phyloP scores from a whole-genome alignment of 2,329 filamentous ascomycete genomes.

The Macrophomina tecta region DNA sequence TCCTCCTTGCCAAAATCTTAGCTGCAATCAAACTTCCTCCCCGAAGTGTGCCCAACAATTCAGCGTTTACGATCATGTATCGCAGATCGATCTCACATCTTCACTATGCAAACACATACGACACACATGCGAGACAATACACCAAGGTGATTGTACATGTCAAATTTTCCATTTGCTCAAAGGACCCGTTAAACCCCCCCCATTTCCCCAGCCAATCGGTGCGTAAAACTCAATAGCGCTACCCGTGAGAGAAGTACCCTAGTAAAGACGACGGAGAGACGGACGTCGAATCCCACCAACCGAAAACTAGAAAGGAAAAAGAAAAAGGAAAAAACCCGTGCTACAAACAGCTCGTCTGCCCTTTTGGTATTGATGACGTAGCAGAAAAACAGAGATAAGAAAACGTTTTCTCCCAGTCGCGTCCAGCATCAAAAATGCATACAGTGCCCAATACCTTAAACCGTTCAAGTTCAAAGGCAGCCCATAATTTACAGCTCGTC shows the following conservation, averaged over 20 bases:
- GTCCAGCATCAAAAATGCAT: neutral
- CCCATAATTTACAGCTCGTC: slow-evolving; percentile 73
- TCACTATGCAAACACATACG: too few species aligned
- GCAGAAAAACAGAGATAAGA: slow-evolving; percentile 10
- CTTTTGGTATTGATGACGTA: slow-evolving; percentile 15
- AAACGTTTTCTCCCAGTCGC: slow-evolving; percentile 14
- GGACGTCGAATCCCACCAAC: neutral
- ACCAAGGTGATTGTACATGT: too few species aligned
- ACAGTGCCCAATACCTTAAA: neutral
- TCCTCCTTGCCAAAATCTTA: too few species aligned
- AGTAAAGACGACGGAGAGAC: neutral
- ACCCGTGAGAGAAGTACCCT: neutral
- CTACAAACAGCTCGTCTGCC: neutral
- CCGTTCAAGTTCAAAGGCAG: neutral
- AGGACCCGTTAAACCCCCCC: too few species aligned
- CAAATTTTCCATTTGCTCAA: too few species aligned
- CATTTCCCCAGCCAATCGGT: too few species aligned
- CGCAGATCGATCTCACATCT: too few species aligned
- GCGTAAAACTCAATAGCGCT: too few species aligned
- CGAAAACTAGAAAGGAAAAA: neutral
- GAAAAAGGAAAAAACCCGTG: slow-evolving; percentile 1
- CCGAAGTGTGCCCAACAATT: too few species aligned
- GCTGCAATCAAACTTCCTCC: too few species aligned
- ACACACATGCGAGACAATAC: too few species aligned
- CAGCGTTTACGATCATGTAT: too few species aligned